Percentiles rank a stretch among this genome's conserved stretches.
Evolutionary conservation across 345 rosid species (phyloP).

Genomic region (Hibiscus trionum): DNA sequence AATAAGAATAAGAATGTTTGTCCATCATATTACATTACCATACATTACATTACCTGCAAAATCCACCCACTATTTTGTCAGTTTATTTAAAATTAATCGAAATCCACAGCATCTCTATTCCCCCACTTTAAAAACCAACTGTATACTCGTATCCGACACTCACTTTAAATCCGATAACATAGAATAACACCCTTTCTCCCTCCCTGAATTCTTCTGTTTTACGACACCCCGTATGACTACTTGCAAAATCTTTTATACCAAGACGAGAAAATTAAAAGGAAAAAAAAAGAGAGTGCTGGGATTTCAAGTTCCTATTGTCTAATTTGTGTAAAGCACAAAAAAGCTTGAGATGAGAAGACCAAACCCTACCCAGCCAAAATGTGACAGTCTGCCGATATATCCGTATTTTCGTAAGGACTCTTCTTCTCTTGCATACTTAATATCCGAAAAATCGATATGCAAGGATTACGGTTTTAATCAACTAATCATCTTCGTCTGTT

Average conservation of each 20-base stretch:
- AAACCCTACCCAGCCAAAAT: constrained; percentile 14
- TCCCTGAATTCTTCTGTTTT: background rate
- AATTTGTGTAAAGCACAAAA: constrained; percentile 7
- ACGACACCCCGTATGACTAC: background rate
- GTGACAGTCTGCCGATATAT: background rate
- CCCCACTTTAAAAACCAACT: background rate
- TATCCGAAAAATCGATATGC: background rate
- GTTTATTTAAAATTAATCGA: background rate
- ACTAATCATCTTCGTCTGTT: constrained; percentile 59
- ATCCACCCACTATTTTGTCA: constrained; percentile 1
- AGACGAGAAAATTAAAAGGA: background rate
- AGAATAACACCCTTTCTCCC: background rate
- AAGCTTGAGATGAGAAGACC: constrained; percentile 5
- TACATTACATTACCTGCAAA: constrained; percentile 9
- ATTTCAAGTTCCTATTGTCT: background rate
- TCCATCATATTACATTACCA: background rate
- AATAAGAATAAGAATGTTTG: background rate
- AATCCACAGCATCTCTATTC: constrained; percentile 21
- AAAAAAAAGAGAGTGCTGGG: background rate
- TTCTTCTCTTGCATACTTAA: background rate
- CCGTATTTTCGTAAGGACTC: constrained; percentile 11
- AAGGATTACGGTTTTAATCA: constrained; percentile 6
- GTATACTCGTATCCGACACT: background rate
- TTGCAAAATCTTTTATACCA: constrained; percentile 1
- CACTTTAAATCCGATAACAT: background rate